Base-by-base conservation (phyloP, 371 early-diverging fungal species). In the Mucor lusitanicus region DNA sequence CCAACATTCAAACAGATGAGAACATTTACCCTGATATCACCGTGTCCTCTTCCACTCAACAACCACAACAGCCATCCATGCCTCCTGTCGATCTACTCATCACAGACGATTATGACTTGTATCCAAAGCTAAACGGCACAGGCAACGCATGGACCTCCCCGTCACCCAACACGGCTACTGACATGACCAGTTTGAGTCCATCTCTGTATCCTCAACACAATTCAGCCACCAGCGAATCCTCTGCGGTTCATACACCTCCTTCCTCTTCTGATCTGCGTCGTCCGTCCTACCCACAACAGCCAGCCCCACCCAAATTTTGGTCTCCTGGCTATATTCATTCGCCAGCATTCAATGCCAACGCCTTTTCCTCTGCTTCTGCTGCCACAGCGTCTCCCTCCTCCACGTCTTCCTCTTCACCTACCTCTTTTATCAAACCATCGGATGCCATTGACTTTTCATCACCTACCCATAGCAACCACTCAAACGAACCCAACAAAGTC, bases 1-100 rank as follows among this genome's bases (percentile, higher is more conserved):
- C 75, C 54, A 82, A 76, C 61, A 84, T 76, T 58, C 76, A 67
- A 59, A 80, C 73, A 28, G 79, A 69, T 56, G 70, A 62, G 2
- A 70, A 65, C n/a, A 62, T 72, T 3, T 76, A 76, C 32, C 75
- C 81, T 3, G 48, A 50, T 7, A 54, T 69, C 5, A 19, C 13
- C 19, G 23, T 60, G 3, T 23, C 37, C 19, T 56, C 54, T 12
- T 6, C 48, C 17, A 17, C 55, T 4, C 46, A 42, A 3, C 55
- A n/a, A 39, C 50, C 40, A 7, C 53, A 15, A 61, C 42, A 61
- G 46, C n/a, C 13, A 13, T 3, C 17, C 37, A n/a, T 42, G 11
- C 32, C 48, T 25, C 9, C 40, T 13, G 2, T 33, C 3, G 13
- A 30, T 54, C 32, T 55, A 25, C 21, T 61, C 7, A 7, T 50